Percentiles rank a stretch among this genome's conserved stretches.
phyloP scores from a whole-genome alignment of 768 basidiomycete genomes.

The Fibroporia radiculosa region DNA sequence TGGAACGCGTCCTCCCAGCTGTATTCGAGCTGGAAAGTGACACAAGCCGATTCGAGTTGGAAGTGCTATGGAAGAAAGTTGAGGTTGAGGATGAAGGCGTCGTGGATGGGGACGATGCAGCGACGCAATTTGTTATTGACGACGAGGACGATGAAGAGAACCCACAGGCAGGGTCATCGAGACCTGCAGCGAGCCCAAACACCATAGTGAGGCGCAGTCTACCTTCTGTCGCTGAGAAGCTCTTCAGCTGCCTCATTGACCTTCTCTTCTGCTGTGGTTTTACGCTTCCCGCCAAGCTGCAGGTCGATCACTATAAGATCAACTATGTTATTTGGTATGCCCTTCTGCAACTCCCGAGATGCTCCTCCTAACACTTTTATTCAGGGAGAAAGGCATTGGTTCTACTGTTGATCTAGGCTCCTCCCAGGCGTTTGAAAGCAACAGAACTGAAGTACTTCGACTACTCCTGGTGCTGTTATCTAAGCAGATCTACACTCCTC shows the following conservation, averaged over 20 bases:
- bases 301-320: constrained; percentile 75
- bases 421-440: constrained; percentile 57
- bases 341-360: no score
- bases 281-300: constrained; percentile 71
- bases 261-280: constrained; percentile 92
- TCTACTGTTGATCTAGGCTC: constrained; percentile 71
- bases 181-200: constrained; percentile 5
- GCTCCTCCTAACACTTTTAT: neutral
- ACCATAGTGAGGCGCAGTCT: constrained; percentile 35
- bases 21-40: constrained; percentile 77
- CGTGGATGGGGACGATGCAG: constrained; percentile 13
- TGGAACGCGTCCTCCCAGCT: constrained; percentile 86
- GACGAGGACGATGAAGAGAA: constrained; percentile 45
- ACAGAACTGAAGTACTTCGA: constrained; percentile 86
- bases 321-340: constrained; percentile 84
- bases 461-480: constrained; percentile 85
- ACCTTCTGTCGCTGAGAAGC: constrained; percentile 74
- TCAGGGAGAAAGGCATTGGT: constrained; percentile 92
- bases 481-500: constrained; percentile 79
- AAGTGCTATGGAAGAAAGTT: constrained; percentile 75
- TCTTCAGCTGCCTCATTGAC: constrained; percentile 77
- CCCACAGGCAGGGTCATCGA: constrained; percentile 5
- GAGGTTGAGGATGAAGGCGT: constrained; percentile 34
- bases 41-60: constrained; percentile 63
- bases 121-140: constrained; percentile 83